phyloP scores from a whole-genome alignment of 1,284 basidiomycete species.

The Ustilago curta region DNA sequence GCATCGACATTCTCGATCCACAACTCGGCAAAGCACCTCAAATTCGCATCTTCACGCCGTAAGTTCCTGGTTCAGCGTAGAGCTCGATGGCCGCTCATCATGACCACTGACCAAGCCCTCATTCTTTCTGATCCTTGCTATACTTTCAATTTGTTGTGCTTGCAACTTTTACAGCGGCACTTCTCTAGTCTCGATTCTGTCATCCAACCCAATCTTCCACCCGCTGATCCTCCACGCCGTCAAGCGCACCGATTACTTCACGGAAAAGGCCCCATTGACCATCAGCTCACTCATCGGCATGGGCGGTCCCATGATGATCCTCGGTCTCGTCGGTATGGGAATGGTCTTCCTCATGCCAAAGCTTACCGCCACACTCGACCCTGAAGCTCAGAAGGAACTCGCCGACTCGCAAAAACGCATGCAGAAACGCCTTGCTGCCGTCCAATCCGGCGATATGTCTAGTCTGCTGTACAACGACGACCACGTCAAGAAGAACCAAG shows the following conservation, averaged over 20 bases:
- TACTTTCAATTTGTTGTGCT: background rate
- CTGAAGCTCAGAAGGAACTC: constrained; percentile 52
- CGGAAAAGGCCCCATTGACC: constrained; percentile 44
- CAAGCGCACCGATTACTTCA: constrained; percentile 46
- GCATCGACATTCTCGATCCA: constrained; percentile 40
- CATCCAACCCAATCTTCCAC: constrained; percentile 36
- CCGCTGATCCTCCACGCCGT: constrained; percentile 45
- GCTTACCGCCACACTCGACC: constrained; percentile 45
- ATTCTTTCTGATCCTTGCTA: too few species aligned
- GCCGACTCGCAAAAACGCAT: constrained; percentile 46
- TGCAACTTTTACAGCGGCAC: constrained; percentile 26
- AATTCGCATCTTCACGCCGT: constrained; percentile 48
- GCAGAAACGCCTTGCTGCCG: constrained; percentile 50
- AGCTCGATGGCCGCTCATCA: background rate
- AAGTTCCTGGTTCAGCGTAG: constrained; percentile 10
- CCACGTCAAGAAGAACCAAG: constrained; percentile 25
- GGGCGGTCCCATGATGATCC: constrained; percentile 51
- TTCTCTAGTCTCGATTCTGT: constrained; percentile 33
- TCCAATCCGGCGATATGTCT: constrained; percentile 52
- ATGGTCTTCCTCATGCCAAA: constrained; percentile 46
- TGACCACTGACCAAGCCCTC: background rate
- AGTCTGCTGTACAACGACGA: constrained; percentile 45
- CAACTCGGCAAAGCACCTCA: constrained; percentile 33
- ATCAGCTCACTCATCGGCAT: constrained; percentile 43
- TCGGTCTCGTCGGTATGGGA: constrained; percentile 41